Base-by-base conservation (phyloP, 1,139 yeast genomes). In the Dujonia santamariae region DNA sequence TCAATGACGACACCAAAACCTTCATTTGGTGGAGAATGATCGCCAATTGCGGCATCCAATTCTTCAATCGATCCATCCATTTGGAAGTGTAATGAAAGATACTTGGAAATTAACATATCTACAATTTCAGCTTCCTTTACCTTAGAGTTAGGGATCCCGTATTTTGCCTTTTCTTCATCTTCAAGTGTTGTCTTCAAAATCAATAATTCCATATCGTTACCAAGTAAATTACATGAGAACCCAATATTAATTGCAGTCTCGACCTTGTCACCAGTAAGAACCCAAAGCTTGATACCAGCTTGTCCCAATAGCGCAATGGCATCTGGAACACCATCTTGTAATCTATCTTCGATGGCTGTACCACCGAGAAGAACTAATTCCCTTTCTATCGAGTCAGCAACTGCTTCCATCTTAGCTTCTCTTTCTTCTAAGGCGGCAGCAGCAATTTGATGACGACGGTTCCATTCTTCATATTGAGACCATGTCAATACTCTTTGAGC, bases 1-100 rank as follows among this genome's bases (percentile, higher is more conserved):
- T 92, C 97, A 49, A 92, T 80, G 24, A 92, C 78, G 25, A 92
- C 83, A 32, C 95, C 97, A 55, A 67, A 84, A 26, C 79, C 72
- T 19, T 85, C 84, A 34, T 72, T 62, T 7, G 97, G 97, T 14
- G 94, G 85, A 8, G 75, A 65, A 52, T 90, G 97, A 45, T 83
- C 84, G 7, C 62, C 63, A 42, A 67, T 77, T 2, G 96, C 96
- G 2, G 51, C 64, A 30, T 67, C 77, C 34, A 82, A 58, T 40
- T 78, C 87, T 34, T 68, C 79, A 17, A 48, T 37, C 1, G 84
- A 67, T 3, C 95, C 96, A 7, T 62, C 55, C 74, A 85, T 66
- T 28, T 70, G 65, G 51, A 88, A 87, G 44, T 78, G 70, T 20
- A 75, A 77, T 20, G 65, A 54, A 48, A 88, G 63, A 48, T 82